Conservation (phyloP, 2,329 filamentous ascomycete species). For the Chalaropsis ovoidea region DNA sequence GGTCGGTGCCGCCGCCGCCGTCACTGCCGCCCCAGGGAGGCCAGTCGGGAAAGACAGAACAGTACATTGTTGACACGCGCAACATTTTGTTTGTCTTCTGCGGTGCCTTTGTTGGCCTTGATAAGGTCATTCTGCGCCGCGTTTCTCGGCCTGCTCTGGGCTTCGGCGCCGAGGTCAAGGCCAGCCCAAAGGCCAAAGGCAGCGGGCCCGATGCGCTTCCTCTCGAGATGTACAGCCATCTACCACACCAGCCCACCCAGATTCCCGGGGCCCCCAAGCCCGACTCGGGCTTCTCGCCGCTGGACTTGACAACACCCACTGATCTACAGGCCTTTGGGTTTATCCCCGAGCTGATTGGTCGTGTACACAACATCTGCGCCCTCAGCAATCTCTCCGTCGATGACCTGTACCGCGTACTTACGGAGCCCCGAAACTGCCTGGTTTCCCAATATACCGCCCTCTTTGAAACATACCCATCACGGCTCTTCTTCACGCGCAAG, state of each 20-base stretch:
- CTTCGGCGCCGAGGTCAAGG: conserved; percentile 73
- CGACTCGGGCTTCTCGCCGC: conserved; percentile 39
- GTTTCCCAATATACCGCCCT: conserved; percentile 81
- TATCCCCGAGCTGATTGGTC: conserved; percentile 92
- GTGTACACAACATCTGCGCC: conserved; percentile 80
- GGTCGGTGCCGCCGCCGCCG: conserved; percentile 34
- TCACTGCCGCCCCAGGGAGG: conserved; percentile 38
- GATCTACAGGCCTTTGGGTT: conserved; percentile 80
- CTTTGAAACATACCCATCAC: conserved; percentile 69
- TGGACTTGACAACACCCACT: conserved; percentile 63
- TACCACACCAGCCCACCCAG: conserved; percentile 44
- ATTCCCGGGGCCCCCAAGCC: conserved; percentile 30
- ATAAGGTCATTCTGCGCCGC: conserved; percentile 78
- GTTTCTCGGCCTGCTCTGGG: conserved; percentile 78
- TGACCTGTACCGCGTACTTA: conserved; percentile 75
- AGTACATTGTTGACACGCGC: conserved; percentile 74
- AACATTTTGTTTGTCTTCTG: conserved; percentile 97
- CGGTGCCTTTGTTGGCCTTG: conserved; percentile 84
- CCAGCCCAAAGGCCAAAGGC: conserved; percentile 35
- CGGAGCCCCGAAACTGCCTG: conserved; percentile 81
- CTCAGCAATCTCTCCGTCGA: conserved; percentile 60
- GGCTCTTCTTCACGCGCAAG: conserved; percentile 70
- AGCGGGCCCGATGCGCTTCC: conserved; percentile 50
- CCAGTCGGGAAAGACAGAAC: conserved; percentile 46
- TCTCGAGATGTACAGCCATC: conserved; percentile 47